Evolutionary conservation across 306 rosid species (phyloP).

Genomic region (Hippophae tibetana): DNA sequence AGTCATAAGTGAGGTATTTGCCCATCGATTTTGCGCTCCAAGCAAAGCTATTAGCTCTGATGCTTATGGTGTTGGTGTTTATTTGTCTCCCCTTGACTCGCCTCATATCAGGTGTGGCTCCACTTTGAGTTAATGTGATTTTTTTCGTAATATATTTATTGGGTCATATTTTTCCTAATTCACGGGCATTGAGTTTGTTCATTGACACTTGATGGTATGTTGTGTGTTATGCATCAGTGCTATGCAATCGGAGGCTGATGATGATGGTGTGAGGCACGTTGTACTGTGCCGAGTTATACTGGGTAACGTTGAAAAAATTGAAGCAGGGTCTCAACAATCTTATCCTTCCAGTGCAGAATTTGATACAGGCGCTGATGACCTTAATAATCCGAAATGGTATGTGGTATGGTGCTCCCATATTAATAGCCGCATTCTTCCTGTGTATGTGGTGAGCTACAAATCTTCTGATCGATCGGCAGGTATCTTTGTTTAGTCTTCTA

Average conservation of each 20-base stretch:
- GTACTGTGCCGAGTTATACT: slow-evolving; percentile 50
- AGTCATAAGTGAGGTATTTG: slow-evolving; percentile 25
- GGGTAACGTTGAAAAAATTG: slow-evolving; percentile 49
- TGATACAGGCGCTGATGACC: slow-evolving; percentile 53
- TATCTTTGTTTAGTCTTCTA: slow-evolving; percentile 2
- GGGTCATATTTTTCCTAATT: no score
- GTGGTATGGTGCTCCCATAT: slow-evolving; percentile 46
- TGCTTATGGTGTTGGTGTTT: slow-evolving; percentile 29
- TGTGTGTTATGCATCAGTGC: slow-evolving; percentile 23
- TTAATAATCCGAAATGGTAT: slow-evolving; percentile 38
- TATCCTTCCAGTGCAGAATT: slow-evolving; percentile 34
- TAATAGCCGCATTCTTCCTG: slow-evolving; percentile 47
- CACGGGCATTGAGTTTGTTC: no score
- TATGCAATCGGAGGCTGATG: slow-evolving; percentile 28
- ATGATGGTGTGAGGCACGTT: slow-evolving; percentile 36
- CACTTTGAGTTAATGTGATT: background rate
- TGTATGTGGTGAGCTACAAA: slow-evolving; percentile 51
- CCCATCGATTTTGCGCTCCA: slow-evolving; percentile 39
- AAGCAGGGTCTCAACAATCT: slow-evolving; percentile 32
- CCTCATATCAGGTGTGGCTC: slow-evolving; percentile 37
- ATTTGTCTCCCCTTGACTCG: slow-evolving; percentile 27
- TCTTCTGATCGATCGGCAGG: slow-evolving; percentile 22
- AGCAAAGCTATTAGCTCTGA: slow-evolving; percentile 13
- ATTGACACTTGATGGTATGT: no score
- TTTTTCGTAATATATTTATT: background rate